Base-by-base conservation (phyloP, 768 basidiomycete species). In the Gymnopilus junonius region DNA sequence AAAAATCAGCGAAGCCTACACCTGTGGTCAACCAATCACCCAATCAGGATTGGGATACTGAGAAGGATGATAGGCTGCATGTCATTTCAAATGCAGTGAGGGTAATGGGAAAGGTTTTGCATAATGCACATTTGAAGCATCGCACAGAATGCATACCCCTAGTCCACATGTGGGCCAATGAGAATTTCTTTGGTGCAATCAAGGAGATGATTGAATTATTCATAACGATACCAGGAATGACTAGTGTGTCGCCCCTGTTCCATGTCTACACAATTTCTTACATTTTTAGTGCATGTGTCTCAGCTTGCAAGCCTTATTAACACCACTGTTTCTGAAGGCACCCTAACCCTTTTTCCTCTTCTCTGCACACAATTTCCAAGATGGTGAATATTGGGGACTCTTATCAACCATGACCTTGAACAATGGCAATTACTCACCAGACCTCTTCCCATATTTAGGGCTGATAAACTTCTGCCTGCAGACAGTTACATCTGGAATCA, bases 131-230 rank as follows among this genome's bases (percentile, higher is more conserved):
- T 46, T 31, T n/a, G 23, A 46, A 14, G 14, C 8, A 61, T 42
- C 59, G 23, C 8, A 43, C n/a, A 23, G 58, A 58, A 34, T 29
- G 39, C 14, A 27, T 32, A 14, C 32, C 32, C 4, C 34, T 60
- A 4, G 34, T 51, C 27, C 48, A 50, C 46, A 60, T 60, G n/a
- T 60, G 50, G 59, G 48, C 48, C 34, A 60, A 60, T 31, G 59
- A 60, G 40, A 53, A 53, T 42, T 29, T 40, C 15, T 53, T 60
- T 39, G 59, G 48, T 4, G 48, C 59, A 5, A 8, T 53, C 8
- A 50, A 60, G 35, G 50, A 51, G 20, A 32, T 5, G 17, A 32
- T 51, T 11, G 50, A 51, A 20, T 15, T 32, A 8, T 32, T 51
- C 14, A 31, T n/a, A 29, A 51, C 29, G 6, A 51, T 51, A 1